Conservation (phyloP, 108 stramenopile genomes). For the Pseudonitzschia multiseries region DNA sequence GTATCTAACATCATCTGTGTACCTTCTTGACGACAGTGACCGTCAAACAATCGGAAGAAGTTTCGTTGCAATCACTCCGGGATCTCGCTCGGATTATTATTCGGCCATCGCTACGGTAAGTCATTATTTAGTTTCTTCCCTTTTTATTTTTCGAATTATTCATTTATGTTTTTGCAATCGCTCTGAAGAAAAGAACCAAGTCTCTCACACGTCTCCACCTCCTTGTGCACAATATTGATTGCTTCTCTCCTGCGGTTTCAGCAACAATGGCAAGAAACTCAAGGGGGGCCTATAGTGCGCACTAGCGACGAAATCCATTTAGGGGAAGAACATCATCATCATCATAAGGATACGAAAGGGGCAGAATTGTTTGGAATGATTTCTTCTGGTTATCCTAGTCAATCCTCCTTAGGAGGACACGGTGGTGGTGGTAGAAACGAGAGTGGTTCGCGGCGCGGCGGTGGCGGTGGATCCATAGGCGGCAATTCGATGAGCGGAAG, state of each 20-base stretch:
- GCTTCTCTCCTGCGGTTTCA: conserved; percentile 6
- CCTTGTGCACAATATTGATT: background rate
- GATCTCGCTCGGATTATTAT: conserved; percentile 89
- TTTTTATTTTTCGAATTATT: background rate
- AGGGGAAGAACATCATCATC: conserved; percentile 20
- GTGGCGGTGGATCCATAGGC: conserved; percentile 38
- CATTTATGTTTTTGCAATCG: background rate
- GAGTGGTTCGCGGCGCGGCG: conserved; percentile 21
- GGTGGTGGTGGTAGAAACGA: conserved; percentile 29
- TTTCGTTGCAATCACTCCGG: conserved; percentile 89
- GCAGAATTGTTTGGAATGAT: conserved; percentile 17
- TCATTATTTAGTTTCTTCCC: no score
- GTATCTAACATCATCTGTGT: conserved; percentile 4
- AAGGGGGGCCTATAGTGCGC: conserved; percentile 27
- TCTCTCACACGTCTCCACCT: background rate
- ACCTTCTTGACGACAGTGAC: conserved; percentile 44
- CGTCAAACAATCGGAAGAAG: conserved; percentile 79
- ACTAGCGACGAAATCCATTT: conserved; percentile 22
- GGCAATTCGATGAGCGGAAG: conserved; percentile 34
- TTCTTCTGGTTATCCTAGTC: conserved; percentile 13
- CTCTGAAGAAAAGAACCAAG: background rate
- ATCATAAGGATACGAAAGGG: conserved; percentile 2
- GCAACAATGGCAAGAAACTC: conserved; percentile 73
- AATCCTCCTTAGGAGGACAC: conserved; percentile 15
- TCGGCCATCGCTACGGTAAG: conserved; percentile 83